Conservation (phyloP, 192 early-diverging fungal species). For the Coemansia sp. region DNA sequence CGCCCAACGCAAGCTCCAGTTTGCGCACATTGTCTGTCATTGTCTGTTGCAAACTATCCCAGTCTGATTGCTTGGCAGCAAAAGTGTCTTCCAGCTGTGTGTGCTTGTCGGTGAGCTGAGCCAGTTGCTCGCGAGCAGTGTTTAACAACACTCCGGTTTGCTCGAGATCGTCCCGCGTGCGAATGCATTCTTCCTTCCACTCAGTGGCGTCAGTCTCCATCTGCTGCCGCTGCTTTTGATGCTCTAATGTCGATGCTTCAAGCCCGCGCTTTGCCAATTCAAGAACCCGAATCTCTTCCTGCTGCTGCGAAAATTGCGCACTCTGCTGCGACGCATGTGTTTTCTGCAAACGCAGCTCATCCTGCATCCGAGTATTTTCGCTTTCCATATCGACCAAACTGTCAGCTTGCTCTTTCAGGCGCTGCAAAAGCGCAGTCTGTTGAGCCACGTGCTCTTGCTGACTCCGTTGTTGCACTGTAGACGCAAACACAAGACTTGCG, state of each 20-base stretch:
- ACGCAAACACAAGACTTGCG: neutral
- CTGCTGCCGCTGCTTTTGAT: neutral
- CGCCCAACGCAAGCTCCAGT: constrained; percentile 30
- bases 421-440: neutral
- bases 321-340: neutral
- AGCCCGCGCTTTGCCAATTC: constrained; percentile 6
- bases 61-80: neutral
- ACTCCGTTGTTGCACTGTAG: neutral
- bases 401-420: neutral
- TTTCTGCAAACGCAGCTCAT: neutral
- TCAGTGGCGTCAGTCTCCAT: constrained; percentile 15
- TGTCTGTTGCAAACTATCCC: constrained; percentile 1
- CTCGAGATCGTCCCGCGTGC: constrained; percentile 12
- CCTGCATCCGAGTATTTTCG: neutral
- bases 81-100: constrained; percentile 1
- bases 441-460: neutral
- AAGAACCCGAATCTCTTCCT: neutral
- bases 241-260: neutral
- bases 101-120: constrained; percentile 7
- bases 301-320: neutral
- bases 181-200: constrained; percentile 32
- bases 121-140: neutral
- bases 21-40: constrained; percentile 14
- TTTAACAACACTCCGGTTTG: neutral
- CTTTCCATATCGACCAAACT: neutral